Base-by-base conservation (phyloP, 495 filamentous ascomycete species). In the Podospora anserina region DNA sequence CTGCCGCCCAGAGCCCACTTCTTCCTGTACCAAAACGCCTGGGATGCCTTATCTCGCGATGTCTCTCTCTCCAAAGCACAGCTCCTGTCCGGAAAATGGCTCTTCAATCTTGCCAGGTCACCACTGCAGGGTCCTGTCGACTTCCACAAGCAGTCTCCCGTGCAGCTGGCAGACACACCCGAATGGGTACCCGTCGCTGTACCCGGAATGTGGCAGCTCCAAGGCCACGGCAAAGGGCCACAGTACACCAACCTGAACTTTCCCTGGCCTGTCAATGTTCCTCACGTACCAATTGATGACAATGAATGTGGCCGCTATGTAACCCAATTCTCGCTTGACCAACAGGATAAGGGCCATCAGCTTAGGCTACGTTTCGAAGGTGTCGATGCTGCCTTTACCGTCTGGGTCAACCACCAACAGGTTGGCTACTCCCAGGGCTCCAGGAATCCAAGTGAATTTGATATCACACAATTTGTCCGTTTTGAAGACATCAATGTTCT, bases 401-500 rank as follows among this genome's bases (percentile, higher is more conserved):
- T 91, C 18, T 91, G 85, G 84, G 73, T 91, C 55, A 91, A 91
- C 70, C 87, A 86, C 0, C 79, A 81, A 27, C 76, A 85, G 66
- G 84, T 91, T 20, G 89, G 89, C 19, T 91, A 91, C 74, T 86
- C 85, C 19, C 89, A 91, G 68, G 89, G 89, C 1, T 85, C 86
- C 54, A 80, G 89, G 57, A 91, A 90, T 68, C 85, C 89, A 3
- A 84, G 85, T 28, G 89, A 91, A 66, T 91, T 90, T 69, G 88
- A 91, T 70, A 79, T 91, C 20, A 86, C 87, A 0, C 60, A 76
- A 1, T 78, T 79, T 44, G 78, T 89, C 9, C 65, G 81, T 28
- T 64, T 79, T 27, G 78, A 77, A 2, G 71, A 67, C 0, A 71
- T 76, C 61, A 91, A 92, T 69, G 82, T 77, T 15, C 73, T 92